Evolutionary conservation across 2,329 filamentous ascomycete genomes (phyloP).

Genomic region (Colletotrichum musicola): DNA sequence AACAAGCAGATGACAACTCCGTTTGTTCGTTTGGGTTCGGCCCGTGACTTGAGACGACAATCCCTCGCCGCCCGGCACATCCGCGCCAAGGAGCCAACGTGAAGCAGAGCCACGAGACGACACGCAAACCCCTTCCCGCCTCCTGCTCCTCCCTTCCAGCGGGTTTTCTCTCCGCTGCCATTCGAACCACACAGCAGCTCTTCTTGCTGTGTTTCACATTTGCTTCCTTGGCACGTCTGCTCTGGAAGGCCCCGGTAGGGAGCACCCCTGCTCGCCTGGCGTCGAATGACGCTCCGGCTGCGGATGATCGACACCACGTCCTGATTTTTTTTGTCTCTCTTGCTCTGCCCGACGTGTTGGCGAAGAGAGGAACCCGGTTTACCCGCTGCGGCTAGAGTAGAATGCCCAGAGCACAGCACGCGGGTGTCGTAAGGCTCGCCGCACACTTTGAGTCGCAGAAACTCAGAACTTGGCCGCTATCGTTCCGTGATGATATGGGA

Average conservation of each 20-base stretch:
- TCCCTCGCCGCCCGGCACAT: slow-evolving; percentile 24
- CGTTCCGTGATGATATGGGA: too few species aligned
- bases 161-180: not conserved
- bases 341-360: too few species aligned
- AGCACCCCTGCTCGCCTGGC: not conserved
- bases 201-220: slow-evolving; percentile 31
- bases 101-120: slow-evolving; percentile 32
- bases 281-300: slow-evolving; percentile 22
- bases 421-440: too few species aligned
- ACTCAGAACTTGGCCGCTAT: too few species aligned
- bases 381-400: too few species aligned
- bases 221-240: slow-evolving; percentile 11
- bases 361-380: too few species aligned
- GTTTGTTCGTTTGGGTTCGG: slow-evolving; percentile 5
- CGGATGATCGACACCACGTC: slow-evolving; percentile 35
- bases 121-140: slow-evolving; percentile 10
- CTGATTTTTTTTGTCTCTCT: not conserved
- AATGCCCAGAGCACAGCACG: too few species aligned
- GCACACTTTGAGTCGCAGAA: too few species aligned
- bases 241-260: not conserved
- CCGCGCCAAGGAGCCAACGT: slow-evolving; percentile 27
- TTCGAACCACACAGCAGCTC: not conserved
- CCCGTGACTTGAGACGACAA: slow-evolving; percentile 21
- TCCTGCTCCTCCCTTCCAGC: not conserved
- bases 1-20: not conserved